Base-by-base conservation (phyloP, 2,329 filamentous ascomycete species). In the Paraphaeosphaeria sporulosa region DNA sequence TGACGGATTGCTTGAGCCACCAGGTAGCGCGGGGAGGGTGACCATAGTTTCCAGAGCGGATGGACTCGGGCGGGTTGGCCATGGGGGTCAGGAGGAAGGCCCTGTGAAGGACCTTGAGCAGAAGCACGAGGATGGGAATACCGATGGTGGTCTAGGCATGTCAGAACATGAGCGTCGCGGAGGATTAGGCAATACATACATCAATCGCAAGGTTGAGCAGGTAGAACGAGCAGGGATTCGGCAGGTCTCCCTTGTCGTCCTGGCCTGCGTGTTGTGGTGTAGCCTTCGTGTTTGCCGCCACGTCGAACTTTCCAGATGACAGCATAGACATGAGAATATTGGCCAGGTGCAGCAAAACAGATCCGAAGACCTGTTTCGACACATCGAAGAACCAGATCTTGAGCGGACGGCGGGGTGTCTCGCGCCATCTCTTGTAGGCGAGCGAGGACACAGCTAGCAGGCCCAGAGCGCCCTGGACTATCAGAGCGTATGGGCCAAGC, bases 351-450 rank as follows among this genome's bases (percentile, higher is more conserved):
- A 97, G 88, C 76, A 99, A 85, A 48, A 93, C 89, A 32, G 93
- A 96, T 23, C 95, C 95, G 72, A 98, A 91, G 56, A 99, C 93
- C 82, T 99, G 95, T 83, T 99, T 99, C 34, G 93, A 96, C 25
- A 89, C 95, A 75, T 99, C 95, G 77, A 98, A 99, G 78, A 92
- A 94, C 94, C 95, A 99, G 66, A 99, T 93, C 84, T 96, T 96
- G 73, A 98, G 75, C 0, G 94, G 94, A 57, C 95, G 87, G 76
- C 97, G 94, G 1, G 95, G 94, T 59, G 92, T 86, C 80, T 99
- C 95, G 66, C 92, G 87, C 88, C 91, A 97, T 68, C 95, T 87
- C 83, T 99, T 99, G 82, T 88, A 96, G 8, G 98, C 94, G 51
- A 99, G 85, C 0, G 93, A 92, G 57, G 94, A 82, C 55, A 98